A percentile compares a stretch with the other conserved stretches of the same genome.
phyloP scores from a whole-genome alignment of 169 alveolate species.

The Cryptosporidium xiaoi region DNA sequence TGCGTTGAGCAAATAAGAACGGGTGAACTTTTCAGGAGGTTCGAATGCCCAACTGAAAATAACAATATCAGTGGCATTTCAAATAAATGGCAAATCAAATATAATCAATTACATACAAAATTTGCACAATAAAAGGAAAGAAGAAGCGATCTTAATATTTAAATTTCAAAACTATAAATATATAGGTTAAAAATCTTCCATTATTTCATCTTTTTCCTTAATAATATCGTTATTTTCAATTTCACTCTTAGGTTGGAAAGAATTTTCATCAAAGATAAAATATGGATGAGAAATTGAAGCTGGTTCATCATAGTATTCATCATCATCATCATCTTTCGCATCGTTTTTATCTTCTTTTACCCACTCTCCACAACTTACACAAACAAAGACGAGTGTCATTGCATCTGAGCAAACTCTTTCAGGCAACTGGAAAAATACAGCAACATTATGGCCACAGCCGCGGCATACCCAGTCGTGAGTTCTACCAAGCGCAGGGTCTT shows the following conservation, averaged over 20 bases:
- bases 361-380: conserved; percentile 84
- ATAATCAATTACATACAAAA: neutral
- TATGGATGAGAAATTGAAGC: conserved; percentile 37
- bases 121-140: neutral
- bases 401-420: conserved; percentile 90
- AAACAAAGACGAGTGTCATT: conserved; percentile 91
- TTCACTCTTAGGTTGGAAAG: conserved; percentile 62
- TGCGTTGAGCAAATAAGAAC: conserved; percentile 74
- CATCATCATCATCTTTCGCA: conserved; percentile 48
- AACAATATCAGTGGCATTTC: neutral
- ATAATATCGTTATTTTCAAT: neutral
- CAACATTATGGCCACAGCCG: conserved; percentile 85
- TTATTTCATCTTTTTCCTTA: neutral
- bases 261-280: conserved; percentile 40
- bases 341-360: conserved; percentile 73
- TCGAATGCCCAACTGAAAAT: conserved; percentile 31
- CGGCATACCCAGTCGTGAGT: conserved; percentile 89
- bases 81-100: neutral
- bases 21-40: conserved; percentile 47
- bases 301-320: conserved; percentile 28
- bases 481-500: conserved; percentile 92
- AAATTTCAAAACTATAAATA: neutral
- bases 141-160: neutral
- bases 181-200: neutral
- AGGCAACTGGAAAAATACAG: conserved; percentile 90